These are phyloP conservation scores for Linum trigynum DNA, from an alignment of 345 rosid species.

Conservation along the genomic window DNA sequence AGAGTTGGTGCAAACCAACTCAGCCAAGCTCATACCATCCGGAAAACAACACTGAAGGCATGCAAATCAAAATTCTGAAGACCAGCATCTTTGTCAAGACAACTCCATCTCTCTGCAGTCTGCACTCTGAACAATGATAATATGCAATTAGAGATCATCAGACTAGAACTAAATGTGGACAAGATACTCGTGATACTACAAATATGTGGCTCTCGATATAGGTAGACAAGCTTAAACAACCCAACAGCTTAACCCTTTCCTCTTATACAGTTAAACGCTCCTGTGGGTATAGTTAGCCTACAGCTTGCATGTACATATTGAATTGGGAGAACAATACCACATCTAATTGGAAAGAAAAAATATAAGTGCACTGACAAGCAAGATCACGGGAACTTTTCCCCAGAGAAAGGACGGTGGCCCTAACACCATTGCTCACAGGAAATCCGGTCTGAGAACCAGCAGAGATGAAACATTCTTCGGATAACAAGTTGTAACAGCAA, in stretches of 20 bases:
- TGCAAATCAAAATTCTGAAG: slow-evolving; percentile 81
- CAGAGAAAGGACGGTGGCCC: slow-evolving; percentile 39
- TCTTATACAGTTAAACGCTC: no score
- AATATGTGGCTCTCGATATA: not conserved
- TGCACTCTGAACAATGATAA: slow-evolving; percentile 54
- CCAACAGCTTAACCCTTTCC: not conserved
- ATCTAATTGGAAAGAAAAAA: not conserved
- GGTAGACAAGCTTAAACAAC: not conserved
- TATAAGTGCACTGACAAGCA: slow-evolving; percentile 67
- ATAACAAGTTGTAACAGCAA: slow-evolving; percentile 88
- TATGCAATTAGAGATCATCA: not conserved
- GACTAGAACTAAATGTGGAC: not conserved
- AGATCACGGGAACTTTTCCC: slow-evolving; percentile 71
- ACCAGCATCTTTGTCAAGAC: slow-evolving; percentile 59
- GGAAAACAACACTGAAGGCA: slow-evolving; percentile 87
- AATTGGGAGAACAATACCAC: not conserved
- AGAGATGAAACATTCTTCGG: slow-evolving; percentile 40
- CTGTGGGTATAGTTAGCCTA: not conserved
- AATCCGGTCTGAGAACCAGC: slow-evolving; percentile 43
- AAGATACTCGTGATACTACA: not conserved
- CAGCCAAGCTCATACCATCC: slow-evolving; percentile 42
- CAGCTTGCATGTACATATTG: not conserved
- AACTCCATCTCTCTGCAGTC: slow-evolving; percentile 58
- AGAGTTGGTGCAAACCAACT: not conserved
- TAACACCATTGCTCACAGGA: slow-evolving; percentile 72